Percentiles rank a stretch among this genome's conserved stretches.
These are phyloP conservation scores for Sesbania bispinosa DNA, from an alignment of 306 rosid genomes.

Conservation along the genomic window DNA sequence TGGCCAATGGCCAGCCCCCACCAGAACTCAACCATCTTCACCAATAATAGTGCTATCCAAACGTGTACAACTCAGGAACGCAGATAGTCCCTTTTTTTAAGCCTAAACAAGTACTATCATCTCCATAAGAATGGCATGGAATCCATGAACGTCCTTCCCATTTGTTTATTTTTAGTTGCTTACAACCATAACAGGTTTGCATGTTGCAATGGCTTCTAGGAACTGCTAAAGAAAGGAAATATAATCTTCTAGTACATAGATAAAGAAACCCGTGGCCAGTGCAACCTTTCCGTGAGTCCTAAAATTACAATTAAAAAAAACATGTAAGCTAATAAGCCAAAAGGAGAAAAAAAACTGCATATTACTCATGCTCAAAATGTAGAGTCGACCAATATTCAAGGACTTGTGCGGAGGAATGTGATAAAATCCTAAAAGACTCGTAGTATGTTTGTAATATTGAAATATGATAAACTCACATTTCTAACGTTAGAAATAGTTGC, in stretches of 20 bases:
- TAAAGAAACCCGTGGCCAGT: not conserved
- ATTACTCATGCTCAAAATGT: too few relatives aligned
- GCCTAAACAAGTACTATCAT: conserved; percentile 17
- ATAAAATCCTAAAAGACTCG: too few relatives aligned
- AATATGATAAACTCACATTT: too few relatives aligned
- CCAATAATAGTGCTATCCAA: conserved; percentile 24
- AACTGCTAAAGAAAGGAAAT: conserved; percentile 5
- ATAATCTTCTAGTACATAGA: not conserved
- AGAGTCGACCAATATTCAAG: too few relatives aligned
- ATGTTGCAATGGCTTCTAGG: not conserved
- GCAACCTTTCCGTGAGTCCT: not conserved
- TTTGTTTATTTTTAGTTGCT: not conserved
- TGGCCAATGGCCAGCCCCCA: conserved; percentile 8
- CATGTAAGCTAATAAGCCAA: not conserved
- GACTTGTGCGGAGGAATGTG: not conserved
- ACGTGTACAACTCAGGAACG: conserved; percentile 21
- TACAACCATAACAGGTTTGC: conserved; percentile 11
- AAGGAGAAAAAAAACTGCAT: not conserved
- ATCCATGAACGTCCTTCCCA: not conserved
- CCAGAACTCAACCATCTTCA: not conserved
- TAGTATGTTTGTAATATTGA: too few relatives aligned
- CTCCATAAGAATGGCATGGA: not conserved
- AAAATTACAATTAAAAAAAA: too few relatives aligned
- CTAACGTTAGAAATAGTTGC: too few relatives aligned
- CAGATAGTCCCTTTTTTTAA: not conserved